phyloP scores from a whole-genome alignment of 2,329 filamentous ascomycete genomes.

The Cordyceps cicadae region DNA sequence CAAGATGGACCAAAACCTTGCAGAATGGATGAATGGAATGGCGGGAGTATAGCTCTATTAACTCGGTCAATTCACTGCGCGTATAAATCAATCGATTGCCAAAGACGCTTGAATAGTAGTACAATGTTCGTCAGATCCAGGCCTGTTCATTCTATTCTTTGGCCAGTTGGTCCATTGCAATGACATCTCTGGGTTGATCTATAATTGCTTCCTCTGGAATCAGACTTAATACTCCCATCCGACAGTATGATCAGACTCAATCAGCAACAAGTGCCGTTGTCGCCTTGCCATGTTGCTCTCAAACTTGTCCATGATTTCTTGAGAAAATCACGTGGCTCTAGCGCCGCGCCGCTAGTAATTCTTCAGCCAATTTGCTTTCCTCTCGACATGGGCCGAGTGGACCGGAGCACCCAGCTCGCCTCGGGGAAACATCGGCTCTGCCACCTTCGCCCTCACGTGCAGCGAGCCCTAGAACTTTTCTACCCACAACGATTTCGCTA shows the following conservation, averaged over 20 bases:
- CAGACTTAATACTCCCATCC: too few relatives aligned
- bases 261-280: background rate
- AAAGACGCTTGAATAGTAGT: too few relatives aligned
- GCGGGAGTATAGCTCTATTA: background rate
- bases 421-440: constrained; percentile 19
- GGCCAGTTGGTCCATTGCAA: too few relatives aligned
- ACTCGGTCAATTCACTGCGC: background rate
- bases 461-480: constrained; percentile 37
- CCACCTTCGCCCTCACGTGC: constrained; percentile 28
- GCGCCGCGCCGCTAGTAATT: background rate
- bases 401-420: constrained; percentile 12
- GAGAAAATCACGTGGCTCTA: constrained; percentile 3
- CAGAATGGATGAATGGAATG: background rate
- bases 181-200: background rate
- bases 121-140: too few relatives aligned
- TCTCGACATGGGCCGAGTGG: constrained; percentile 6
- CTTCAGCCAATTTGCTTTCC: background rate
- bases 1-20: background rate
- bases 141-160: too few relatives aligned
- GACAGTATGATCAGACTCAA: background rate
- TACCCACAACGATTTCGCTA: constrained; percentile 35
- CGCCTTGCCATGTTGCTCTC: background rate
- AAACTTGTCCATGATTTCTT: background rate
- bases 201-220: background rate
- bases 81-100: too few relatives aligned